A percentile compares a stretch with the other conserved stretches of the same genome.
Evolutionary conservation across 2,329 filamentous ascomycete genomes (phyloP).

Genomic region (Stachybotrys elegans): DNA sequence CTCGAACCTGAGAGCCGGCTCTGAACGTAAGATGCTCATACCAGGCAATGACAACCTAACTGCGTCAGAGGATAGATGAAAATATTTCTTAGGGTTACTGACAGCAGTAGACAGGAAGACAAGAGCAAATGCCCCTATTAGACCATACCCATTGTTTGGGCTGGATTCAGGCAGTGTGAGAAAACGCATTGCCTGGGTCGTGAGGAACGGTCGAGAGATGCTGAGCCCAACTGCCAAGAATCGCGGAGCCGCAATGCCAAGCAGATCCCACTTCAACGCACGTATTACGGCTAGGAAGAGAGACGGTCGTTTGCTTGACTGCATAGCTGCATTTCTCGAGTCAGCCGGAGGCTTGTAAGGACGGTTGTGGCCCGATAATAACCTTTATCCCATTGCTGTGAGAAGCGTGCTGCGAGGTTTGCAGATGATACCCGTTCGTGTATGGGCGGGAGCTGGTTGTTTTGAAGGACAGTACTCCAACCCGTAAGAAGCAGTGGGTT

Average conservation of each 20-base stretch:
- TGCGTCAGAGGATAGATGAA: background rate
- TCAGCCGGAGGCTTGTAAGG: too few species aligned
- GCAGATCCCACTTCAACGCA: conserved; percentile 24
- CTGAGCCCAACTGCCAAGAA: conserved; percentile 21
- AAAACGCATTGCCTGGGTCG: conserved; percentile 21
- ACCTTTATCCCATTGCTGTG: conserved; percentile 17
- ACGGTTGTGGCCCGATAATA: too few species aligned
- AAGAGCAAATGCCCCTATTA: conserved; percentile 25
- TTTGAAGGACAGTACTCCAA: conserved; percentile 30
- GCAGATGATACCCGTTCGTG: conserved; percentile 23
- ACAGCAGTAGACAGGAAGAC: conserved; percentile 26
- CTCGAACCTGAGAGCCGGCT: conserved; percentile 22
- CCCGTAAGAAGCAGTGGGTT: conserved; percentile 42
- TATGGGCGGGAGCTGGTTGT: conserved; percentile 21
- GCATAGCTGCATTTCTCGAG: too few species aligned
- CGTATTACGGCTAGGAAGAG: conserved; percentile 19
- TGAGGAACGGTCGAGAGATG: conserved; percentile 25
- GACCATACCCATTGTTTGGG: conserved; percentile 22
- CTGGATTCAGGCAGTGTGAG: conserved; percentile 16
- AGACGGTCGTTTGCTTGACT: conserved; percentile 15
- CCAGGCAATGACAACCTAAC: conserved; percentile 23
- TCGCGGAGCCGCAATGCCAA: conserved; percentile 20
- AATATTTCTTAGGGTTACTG: conserved; percentile 9
- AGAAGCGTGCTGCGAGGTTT: conserved; percentile 19
- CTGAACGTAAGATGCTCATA: conserved; percentile 26